Evolutionary conservation across 1,139 yeast genomes (phyloP).

Genomic region (Keqinozyma sinolaborantium): DNA sequence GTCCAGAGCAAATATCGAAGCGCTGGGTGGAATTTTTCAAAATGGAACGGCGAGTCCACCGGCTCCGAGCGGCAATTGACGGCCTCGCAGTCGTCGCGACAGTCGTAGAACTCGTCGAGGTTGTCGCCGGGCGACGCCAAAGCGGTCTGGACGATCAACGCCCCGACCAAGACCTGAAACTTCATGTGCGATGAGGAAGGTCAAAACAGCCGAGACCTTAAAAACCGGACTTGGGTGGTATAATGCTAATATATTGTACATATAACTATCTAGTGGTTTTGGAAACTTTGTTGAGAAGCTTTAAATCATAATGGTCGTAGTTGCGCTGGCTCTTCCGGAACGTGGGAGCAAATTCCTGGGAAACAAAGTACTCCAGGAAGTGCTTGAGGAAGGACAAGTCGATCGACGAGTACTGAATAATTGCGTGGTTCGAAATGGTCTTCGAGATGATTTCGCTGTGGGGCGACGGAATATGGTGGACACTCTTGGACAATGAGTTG

Average conservation of each 20-base stretch:
- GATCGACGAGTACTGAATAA: constrained; percentile 1
- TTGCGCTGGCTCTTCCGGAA: constrained; percentile 1
- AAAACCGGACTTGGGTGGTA: too few relatives aligned
- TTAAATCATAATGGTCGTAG: constrained; percentile 6
- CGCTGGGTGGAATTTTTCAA: constrained; percentile 27
- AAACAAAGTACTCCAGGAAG: constrained; percentile 20
- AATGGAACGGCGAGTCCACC: constrained; percentile 16
- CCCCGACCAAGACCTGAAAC: too few relatives aligned
- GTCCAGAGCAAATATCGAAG: constrained; percentile 65
- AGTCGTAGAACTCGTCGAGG: constrained; percentile 62
- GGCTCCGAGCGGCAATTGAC: constrained; percentile 12
- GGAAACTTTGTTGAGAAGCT: constrained; percentile 5
- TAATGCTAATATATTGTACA: too few relatives aligned
- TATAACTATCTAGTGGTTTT: too few relatives aligned
- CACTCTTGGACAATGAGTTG: constrained; percentile 1
- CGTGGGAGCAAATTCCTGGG: constrained; percentile 15
- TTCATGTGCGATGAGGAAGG: too few relatives aligned
- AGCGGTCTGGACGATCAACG: too few relatives aligned
- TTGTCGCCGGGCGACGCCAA: constrained; percentile 79
- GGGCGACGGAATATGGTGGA: neutral
- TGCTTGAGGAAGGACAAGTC: constrained; percentile 4
- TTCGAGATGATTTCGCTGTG: neutral
- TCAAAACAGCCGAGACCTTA: too few relatives aligned
- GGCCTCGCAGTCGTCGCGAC: constrained; percentile 59
- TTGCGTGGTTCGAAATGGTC: neutral